Evolutionary conservation across 2,329 filamentous ascomycete genomes (phyloP).

Genomic region (Sclerotiophoma versabilis): DNA sequence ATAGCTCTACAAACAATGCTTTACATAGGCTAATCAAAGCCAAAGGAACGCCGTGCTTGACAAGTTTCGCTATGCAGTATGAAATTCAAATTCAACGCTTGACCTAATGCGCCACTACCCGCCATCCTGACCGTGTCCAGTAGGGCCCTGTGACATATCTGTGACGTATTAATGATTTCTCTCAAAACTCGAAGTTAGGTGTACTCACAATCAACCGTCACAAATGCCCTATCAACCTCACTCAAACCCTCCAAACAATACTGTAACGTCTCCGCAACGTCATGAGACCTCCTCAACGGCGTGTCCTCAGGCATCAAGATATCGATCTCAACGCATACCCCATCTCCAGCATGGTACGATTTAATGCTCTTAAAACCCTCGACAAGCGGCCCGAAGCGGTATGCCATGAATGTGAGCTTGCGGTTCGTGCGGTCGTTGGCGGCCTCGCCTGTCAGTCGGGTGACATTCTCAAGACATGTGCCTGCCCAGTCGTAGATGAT

Average conservation of each 20-base stretch:
- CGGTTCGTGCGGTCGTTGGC: slow-evolving; percentile 60
- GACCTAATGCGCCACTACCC: not conserved
- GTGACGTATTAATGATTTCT: slow-evolving; percentile 9
- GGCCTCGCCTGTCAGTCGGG: slow-evolving; percentile 65
- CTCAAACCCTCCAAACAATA: slow-evolving; percentile 65
- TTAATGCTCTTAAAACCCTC: slow-evolving; percentile 62
- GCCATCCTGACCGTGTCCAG: slow-evolving; percentile 29
- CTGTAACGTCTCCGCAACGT: slow-evolving; percentile 69
- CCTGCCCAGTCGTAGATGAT: slow-evolving; percentile 74
- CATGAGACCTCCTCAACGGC: slow-evolving; percentile 61
- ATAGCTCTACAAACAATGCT: too few species aligned
- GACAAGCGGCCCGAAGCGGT: slow-evolving; percentile 62
- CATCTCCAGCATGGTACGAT: slow-evolving; percentile 69
- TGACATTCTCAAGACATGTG: slow-evolving; percentile 67
- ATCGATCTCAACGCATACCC: slow-evolving; percentile 69
- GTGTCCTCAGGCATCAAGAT: slow-evolving; percentile 63
- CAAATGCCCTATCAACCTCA: slow-evolving; percentile 62
- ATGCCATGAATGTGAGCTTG: slow-evolving; percentile 67
- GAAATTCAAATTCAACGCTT: not conserved
- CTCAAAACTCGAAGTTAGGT: not conserved
- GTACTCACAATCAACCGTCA: slow-evolving; percentile 58
- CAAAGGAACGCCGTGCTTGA: not conserved
- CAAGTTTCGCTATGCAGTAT: slow-evolving; percentile 6
- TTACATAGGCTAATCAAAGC: too few species aligned
- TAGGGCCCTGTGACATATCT: slow-evolving; percentile 37